Base-by-base conservation (phyloP, 1,284 basidiomycete species). In the Rugosomyces carneus region DNA sequence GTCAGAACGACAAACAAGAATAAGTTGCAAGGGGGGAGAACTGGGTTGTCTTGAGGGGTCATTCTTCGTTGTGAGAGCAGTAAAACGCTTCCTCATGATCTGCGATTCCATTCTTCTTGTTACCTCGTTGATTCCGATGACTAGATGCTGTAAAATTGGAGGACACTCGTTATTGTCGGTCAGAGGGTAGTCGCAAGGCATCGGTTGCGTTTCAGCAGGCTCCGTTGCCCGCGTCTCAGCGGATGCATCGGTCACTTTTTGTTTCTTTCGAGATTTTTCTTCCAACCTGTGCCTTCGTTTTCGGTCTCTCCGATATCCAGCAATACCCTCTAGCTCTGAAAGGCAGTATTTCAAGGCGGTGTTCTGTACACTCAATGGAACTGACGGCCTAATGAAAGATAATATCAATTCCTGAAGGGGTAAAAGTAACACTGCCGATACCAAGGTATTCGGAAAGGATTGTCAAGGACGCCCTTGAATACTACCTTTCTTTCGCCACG, bases 41-140 rank as follows among this genome's bases (percentile, higher is more conserved):
- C 49, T 15, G 31, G 47, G 47, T 37, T 47, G 29, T 24, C 37
- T 37, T 29, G 45, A 41, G n/a, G n/a, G n/a, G 24, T 52, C 42
- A 24, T 55, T 44, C 15, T 52, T 35, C 37, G 57, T 48, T 21
- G 56, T 45, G 37, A 61, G 52, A 13, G 53, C 54, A 31, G 53
- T 53, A 15, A 59, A 51, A 24, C 63, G 66, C 39, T 55, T 50
- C 37, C 53, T 49, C 23, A 51, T 57, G 16, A 78, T 70, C 52
- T 85, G 77, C 2, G 49, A 53, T 63, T 94, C 91, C 9, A 94
- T 69, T 15, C 69, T 68, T 62, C 81, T 87, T 18, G 89, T 89
- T 6, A 91, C 85, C 57, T 81, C 73, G 57, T 93, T 94, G 54
- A 93, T 84, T 9, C 91, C 91, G 36, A 85, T 61, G 1, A 75